These are phyloP conservation scores for Amphirosellinia nigrospora DNA, from an alignment of 495 filamentous ascomycete genomes.

Conservation along the genomic window DNA sequence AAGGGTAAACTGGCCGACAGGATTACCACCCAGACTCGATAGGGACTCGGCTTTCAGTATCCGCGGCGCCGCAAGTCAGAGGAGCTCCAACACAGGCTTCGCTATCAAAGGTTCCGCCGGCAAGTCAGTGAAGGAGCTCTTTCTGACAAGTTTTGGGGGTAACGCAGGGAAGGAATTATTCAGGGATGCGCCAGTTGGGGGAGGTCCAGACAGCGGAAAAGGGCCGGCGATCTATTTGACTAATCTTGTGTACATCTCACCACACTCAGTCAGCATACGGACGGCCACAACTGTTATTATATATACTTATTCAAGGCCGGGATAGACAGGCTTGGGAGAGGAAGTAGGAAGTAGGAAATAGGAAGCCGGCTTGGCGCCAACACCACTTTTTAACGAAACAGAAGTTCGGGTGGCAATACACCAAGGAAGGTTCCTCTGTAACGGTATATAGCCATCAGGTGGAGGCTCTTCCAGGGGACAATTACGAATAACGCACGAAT, in stretches of 20 bases:
- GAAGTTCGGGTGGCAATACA: neutral
- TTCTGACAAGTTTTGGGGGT: conserved; percentile 65
- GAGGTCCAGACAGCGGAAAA: conserved; percentile 53
- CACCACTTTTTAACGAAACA: neutral
- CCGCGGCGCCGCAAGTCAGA: conserved; percentile 62
- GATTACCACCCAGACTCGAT: conserved; percentile 29
- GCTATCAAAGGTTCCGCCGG: conserved; percentile 67
- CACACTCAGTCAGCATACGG: neutral
- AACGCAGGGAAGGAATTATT: conserved; percentile 80
- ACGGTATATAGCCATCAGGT: neutral
- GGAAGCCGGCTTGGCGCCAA: neutral
- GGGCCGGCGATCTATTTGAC: conserved; percentile 61
- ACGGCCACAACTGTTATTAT: neutral
- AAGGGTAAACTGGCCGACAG: conserved; percentile 32
- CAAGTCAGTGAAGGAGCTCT: conserved; percentile 70
- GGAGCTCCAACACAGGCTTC: conserved; percentile 59
- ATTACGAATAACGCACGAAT: neutral
- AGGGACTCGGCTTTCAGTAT: conserved; percentile 56
- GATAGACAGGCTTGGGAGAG: neutral
- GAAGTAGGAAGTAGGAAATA: neutral
- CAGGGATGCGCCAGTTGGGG: conserved; percentile 52
- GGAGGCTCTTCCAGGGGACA: neutral
- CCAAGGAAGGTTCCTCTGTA: neutral
- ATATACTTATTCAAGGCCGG: neutral
- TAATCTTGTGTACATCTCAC: conserved; percentile 34